Evolutionary conservation across 176 grass and related monocot genomes (phyloP).

Genomic region (Urochloa ruziziensis): DNA sequence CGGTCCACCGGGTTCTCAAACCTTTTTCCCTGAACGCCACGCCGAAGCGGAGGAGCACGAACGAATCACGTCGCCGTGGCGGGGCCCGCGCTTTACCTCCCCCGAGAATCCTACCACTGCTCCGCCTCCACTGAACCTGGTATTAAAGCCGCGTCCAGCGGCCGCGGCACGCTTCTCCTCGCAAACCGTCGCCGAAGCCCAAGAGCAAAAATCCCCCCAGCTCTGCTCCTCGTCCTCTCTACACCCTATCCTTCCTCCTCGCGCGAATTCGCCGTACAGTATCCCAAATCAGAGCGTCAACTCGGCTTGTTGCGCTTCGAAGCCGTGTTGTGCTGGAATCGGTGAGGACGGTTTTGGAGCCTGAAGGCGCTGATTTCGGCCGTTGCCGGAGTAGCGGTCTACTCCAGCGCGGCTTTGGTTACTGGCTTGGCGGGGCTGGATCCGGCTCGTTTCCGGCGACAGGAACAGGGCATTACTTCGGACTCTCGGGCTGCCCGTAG

Average conservation of each 20-base stretch:
- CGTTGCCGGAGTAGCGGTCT: not conserved
- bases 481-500: not conserved
- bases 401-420: not conserved
- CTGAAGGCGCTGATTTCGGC: not conserved
- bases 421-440: constrained; percentile 1
- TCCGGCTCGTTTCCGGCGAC: constrained; percentile 3
- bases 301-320: not conserved
- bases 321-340: not conserved
- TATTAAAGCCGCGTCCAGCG: constrained; percentile 30
- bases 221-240: not conserved
- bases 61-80: too few relatives aligned
- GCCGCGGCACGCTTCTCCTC: constrained; percentile 11
- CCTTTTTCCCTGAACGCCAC: too few relatives aligned
- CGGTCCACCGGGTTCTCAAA: too few relatives aligned
- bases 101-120: not conserved
- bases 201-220: constrained; percentile 20
- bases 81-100: too few relatives aligned
- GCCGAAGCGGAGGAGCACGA: too few relatives aligned
- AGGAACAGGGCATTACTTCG: not conserved
- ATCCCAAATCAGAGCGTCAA: not conserved
- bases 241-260: not conserved
- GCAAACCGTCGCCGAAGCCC: constrained; percentile 11
- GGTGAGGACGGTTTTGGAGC: not conserved
- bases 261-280: not conserved
- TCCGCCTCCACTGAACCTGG: not conserved